Evolutionary conservation across 495 filamentous ascomycete species (phyloP).

Genomic region (Daldinia bambusicola): DNA sequence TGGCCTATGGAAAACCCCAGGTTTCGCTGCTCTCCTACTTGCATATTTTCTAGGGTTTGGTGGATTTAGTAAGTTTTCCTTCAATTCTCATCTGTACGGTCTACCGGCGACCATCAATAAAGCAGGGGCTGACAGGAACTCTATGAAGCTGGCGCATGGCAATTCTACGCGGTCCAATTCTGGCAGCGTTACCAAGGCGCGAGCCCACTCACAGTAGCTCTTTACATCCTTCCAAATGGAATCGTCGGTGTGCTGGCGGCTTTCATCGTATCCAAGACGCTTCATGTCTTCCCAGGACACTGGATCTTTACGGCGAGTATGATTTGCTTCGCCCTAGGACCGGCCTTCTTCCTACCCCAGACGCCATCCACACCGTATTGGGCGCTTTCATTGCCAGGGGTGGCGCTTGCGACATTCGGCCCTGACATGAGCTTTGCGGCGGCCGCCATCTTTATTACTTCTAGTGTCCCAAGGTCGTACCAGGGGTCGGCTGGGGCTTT

Average conservation of each 20-base stretch:
- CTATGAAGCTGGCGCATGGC: slow-evolving; percentile 56
- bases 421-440: slow-evolving; percentile 72
- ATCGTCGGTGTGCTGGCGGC: slow-evolving; percentile 58
- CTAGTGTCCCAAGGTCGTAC: slow-evolving; percentile 63
- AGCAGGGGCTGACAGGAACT: slow-evolving; percentile 3
- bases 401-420: slow-evolving; percentile 64
- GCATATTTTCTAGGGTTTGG: slow-evolving; percentile 63
- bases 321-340: slow-evolving; percentile 56
- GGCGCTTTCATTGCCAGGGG: slow-evolving; percentile 63
- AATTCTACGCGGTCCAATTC: slow-evolving; percentile 65
- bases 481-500: slow-evolving; percentile 72
- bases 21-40: slow-evolving; percentile 60
- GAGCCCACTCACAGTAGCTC: slow-evolving; percentile 52
- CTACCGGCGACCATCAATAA: neutral
- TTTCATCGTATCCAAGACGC: slow-evolving; percentile 57
- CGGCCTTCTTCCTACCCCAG: slow-evolving; percentile 56
- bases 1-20: slow-evolving; percentile 48
- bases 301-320: slow-evolving; percentile 59
- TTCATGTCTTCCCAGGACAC: slow-evolving; percentile 60
- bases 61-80: slow-evolving; percentile 43
- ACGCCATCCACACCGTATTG: slow-evolving; percentile 64
- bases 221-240: slow-evolving; percentile 59
- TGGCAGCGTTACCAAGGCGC: slow-evolving; percentile 58
- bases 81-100: neutral
- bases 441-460: slow-evolving; percentile 67